A percentile compares a stretch with the other conserved stretches of the same genome.
Conservation (phyloP, 345 rosid genomes). For the Eucalyptus pumila region DNA sequence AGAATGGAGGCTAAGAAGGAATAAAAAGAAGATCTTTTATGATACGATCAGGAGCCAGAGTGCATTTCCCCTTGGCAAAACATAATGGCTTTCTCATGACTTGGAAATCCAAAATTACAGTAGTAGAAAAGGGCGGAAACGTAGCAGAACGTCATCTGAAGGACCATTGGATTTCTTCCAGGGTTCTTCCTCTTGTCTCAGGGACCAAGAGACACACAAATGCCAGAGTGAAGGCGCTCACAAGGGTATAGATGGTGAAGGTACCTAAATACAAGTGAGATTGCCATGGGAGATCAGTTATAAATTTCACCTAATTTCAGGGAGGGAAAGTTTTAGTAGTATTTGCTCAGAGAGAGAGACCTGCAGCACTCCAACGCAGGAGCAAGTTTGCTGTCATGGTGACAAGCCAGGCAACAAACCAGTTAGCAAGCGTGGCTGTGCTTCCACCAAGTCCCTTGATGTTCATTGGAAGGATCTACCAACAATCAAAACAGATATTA, state of each 20-base stretch:
- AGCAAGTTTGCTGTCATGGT: slow-evolving; percentile 94
- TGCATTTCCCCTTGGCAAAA: not conserved
- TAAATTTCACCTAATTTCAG: not conserved
- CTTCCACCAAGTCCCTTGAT: slow-evolving; percentile 95
- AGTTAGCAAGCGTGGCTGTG: slow-evolving; percentile 70
- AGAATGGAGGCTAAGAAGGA: not conserved
- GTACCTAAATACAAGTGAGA: slow-evolving; percentile 5
- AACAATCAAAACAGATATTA: not conserved
- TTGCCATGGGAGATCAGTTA: not conserved
- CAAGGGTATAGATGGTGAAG: slow-evolving; percentile 19
- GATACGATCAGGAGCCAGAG: not conserved
- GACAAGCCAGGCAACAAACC: slow-evolving; percentile 55
- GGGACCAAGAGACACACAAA: slow-evolving; percentile 24
- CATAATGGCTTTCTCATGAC: not conserved
- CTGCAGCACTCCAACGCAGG: slow-evolving; percentile 77
- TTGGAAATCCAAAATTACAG: not conserved
- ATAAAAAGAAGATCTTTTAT: not conserved
- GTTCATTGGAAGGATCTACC: slow-evolving; percentile 83
- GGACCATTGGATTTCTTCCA: slow-evolving; percentile 37
- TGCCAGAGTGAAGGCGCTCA: slow-evolving; percentile 12
- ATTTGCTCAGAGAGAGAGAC: slow-evolving; percentile 9
- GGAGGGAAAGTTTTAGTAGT: not conserved
- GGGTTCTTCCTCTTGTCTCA: slow-evolving; percentile 31
- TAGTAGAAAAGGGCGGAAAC: not conserved
- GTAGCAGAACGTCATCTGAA: slow-evolving; percentile 14